These are phyloP conservation scores for Hibiscus mutabilis DNA, from an alignment of 345 rosid species.

Conservation along the genomic window DNA sequence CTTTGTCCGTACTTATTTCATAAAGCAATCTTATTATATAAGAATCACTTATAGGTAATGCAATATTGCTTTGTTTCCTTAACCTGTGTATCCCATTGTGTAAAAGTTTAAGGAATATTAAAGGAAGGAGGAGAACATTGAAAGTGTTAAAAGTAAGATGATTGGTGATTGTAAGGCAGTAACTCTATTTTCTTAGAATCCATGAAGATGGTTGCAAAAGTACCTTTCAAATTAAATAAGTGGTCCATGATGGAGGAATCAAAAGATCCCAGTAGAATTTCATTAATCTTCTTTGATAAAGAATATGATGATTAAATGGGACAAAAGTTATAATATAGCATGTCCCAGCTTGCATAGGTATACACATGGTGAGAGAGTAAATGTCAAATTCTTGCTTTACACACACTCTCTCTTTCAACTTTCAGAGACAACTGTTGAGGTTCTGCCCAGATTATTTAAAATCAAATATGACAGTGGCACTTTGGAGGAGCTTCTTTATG, in stretches of 20 bases:
- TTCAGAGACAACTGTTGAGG: slow-evolving; percentile 76
- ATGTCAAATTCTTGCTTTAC: background rate
- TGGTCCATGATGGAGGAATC: background rate
- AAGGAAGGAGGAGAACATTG: background rate
- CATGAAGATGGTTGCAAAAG: background rate
- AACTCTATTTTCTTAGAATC: background rate
- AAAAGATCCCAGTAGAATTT: background rate
- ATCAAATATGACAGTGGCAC: slow-evolving; percentile 83
- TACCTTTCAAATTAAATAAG: background rate
- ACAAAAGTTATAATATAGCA: background rate
- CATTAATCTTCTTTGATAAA: background rate
- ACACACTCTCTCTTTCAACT: background rate
- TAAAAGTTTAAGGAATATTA: background rate
- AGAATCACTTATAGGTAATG: too few species aligned
- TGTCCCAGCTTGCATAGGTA: background rate
- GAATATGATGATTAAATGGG: background rate
- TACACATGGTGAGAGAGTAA: background rate
- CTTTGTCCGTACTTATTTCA: background rate
- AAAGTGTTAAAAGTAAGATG: background rate
- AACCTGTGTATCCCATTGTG: background rate
- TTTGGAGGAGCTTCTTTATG: slow-evolving; percentile 63
- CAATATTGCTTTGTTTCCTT: background rate
- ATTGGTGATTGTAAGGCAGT: background rate
- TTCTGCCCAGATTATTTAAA: slow-evolving; percentile 74
- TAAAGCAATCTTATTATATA: background rate